Conservation (phyloP, 352 stramenopile species). For the Globisporangium carolinianum region DNA sequence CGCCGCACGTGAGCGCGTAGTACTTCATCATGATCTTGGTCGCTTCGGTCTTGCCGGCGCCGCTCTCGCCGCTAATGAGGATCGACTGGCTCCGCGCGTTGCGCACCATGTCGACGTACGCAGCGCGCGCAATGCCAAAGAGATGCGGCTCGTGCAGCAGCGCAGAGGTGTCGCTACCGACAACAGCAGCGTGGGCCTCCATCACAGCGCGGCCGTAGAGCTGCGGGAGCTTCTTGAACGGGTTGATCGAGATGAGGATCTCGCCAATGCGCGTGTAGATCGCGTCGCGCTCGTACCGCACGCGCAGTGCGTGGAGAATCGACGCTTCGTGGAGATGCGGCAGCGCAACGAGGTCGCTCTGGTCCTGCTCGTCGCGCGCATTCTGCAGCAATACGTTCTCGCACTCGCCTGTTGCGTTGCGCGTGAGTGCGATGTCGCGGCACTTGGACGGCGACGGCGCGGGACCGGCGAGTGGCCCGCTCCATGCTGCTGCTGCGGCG, state of each 20-base stretch:
- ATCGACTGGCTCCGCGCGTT: slow-evolving; percentile 74
- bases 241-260: slow-evolving; percentile 85
- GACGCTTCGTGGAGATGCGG: slow-evolving; percentile 84
- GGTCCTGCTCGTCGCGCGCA: slow-evolving; percentile 48
- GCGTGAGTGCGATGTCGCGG: slow-evolving; percentile 29
- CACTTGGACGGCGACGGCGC: slow-evolving; percentile 11
- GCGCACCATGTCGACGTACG: slow-evolving; percentile 65
- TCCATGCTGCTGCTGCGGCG: neutral
- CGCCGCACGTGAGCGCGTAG: slow-evolving; percentile 66
- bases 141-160: slow-evolving; percentile 41
- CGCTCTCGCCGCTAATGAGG: slow-evolving; percentile 82
- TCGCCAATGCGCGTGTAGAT: slow-evolving; percentile 87
- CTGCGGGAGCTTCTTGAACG: slow-evolving; percentile 65
- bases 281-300: slow-evolving; percentile 69
- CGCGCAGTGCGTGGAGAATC: slow-evolving; percentile 70
- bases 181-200: slow-evolving; percentile 33
- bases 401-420: slow-evolving; percentile 37
- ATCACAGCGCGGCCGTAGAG: slow-evolving; percentile 58
- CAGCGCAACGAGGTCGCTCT: slow-evolving; percentile 68
- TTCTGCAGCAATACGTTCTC: slow-evolving; percentile 71
- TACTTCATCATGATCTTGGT: slow-evolving; percentile 91
- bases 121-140: slow-evolving; percentile 63
- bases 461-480: slow-evolving; percentile 2
- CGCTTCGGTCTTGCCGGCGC: slow-evolving; percentile 85
- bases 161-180: slow-evolving; percentile 6